Conservation (phyloP, 2,329 filamentous ascomycete species). For the Penicillium sp. region DNA sequence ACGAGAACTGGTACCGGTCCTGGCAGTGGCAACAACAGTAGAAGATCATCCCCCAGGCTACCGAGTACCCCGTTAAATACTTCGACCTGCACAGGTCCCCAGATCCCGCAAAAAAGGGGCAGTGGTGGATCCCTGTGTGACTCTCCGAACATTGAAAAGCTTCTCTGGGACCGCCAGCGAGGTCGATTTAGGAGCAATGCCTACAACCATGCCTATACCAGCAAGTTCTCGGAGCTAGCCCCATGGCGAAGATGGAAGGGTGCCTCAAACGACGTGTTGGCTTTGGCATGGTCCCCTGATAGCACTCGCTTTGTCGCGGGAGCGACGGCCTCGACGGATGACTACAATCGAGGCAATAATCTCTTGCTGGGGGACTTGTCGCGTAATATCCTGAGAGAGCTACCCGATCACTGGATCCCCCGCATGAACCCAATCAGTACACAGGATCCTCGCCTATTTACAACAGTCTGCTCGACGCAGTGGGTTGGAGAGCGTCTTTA, state of each 20-base stretch:
- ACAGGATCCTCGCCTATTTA: conserved; percentile 59
- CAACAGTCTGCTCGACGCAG: conserved; percentile 59
- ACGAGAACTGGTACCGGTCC: not conserved
- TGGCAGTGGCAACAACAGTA: not conserved
- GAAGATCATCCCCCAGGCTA: not conserved
- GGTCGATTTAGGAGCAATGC: not conserved
- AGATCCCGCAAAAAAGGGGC: not conserved
- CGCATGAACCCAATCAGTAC: conserved; percentile 48
- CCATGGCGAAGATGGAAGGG: conserved; percentile 57
- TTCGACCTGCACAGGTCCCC: not conserved
- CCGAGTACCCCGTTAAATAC: not conserved
- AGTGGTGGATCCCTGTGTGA: not conserved
- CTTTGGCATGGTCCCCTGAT: conserved; percentile 61
- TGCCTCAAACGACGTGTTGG: conserved; percentile 62
- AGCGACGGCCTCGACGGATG: conserved; percentile 60
- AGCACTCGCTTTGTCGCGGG: conserved; percentile 61
- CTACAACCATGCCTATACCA: not conserved
- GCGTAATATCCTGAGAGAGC: conserved; percentile 51
- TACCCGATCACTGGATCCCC: conserved; percentile 57
- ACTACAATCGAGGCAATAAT: conserved; percentile 63
- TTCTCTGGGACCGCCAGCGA: not conserved
- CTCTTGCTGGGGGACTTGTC: conserved; percentile 57
- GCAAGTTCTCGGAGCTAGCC: conserved; percentile 42
- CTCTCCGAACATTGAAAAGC: not conserved
- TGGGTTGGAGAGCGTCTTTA: conserved; percentile 57